Evolutionary conservation across 23 red algal genomes (phyloP), one percentile per base, ranked within the genome.

Genomic region (Gracilaria gracilis): DNA sequence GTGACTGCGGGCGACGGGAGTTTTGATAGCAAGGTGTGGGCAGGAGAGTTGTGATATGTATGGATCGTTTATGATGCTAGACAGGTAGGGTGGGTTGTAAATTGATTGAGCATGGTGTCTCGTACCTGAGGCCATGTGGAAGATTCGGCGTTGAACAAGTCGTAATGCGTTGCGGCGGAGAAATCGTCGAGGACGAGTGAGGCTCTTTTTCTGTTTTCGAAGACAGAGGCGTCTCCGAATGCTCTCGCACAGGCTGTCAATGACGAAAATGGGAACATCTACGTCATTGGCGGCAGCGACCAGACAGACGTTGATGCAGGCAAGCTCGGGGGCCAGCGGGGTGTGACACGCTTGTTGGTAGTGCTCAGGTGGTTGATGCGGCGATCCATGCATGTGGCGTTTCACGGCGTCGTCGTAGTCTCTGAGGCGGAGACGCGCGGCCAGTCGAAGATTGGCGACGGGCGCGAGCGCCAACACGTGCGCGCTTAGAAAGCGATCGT

Each of bases 371-470:
- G 80, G 19, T 1, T 79, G 61, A 11, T 78, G 8, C 35, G 85
- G 71, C 20, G 38, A 7, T 40, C 85, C 85, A 40, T 53, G 61
- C 49, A 79, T 61, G 71, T 89, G 80, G 17, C 65, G 25, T 42
- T 91, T 61, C 42, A 91, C 88, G 31, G 88, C 88, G 32, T 91
- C 76, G 13, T 77, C 88, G 42, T 58, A 76, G 38, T 91, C 75
- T 37, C 88, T 91, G 12, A 91, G 61, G 15, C 88, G 57, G 8
- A 91, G 61, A 25, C 76, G 49, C n/a, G 39, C 88, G 3, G 88
- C 88, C 25, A 76, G 8, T 9, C 13, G 11, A 7, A 91, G 61
- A 71, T 91, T 65, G 24, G 88, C 75, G 14, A 91, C 88, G 23
- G 88, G 88, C 9, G 88, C 88, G 29, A 91, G 65, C 21, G 88